These are phyloP conservation scores for Fraxinus dipetala DNA, from an alignment of 305 asterid species.

Conservation along the genomic window DNA sequence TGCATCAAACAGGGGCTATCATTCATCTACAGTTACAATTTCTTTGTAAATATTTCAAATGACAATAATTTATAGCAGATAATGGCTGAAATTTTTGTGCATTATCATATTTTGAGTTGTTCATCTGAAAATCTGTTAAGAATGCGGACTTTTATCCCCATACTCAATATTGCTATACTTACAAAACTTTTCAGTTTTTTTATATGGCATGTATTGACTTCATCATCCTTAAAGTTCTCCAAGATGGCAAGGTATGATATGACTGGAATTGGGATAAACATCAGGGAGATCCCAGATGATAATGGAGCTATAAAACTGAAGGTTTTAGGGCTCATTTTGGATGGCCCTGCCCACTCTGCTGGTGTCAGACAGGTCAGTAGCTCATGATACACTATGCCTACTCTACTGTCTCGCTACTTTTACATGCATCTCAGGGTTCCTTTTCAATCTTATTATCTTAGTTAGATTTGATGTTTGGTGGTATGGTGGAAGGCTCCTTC, in stretches of 20 bases:
- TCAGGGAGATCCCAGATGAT: constrained; percentile 83
- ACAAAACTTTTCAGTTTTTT: constrained; percentile 60
- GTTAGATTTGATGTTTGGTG: not conserved
- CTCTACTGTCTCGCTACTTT: not conserved
- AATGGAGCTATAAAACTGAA: constrained; percentile 64
- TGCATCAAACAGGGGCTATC: not conserved
- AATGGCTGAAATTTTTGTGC: constrained; percentile 6
- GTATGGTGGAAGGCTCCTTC: not conserved
- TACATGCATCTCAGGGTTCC: not conserved
- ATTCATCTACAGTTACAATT: not conserved
- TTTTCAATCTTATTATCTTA: constrained; percentile 1
- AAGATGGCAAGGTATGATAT: constrained; percentile 98
- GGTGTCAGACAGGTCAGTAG: constrained; percentile 84
- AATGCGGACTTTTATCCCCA: constrained; percentile 16
- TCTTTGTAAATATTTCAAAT: not conserved
- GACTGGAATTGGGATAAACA: constrained; percentile 91
- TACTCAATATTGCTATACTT: constrained; percentile 35
- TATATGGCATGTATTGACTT: constrained; percentile 64
- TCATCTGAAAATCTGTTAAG: not conserved
- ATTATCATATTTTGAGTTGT: not conserved
- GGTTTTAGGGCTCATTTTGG: constrained; percentile 89
- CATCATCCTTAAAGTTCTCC: constrained; percentile 74
- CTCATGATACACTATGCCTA: constrained; percentile 16
- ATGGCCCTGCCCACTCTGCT: constrained; percentile 88
- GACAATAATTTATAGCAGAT: not conserved